Evolutionary conservation across 306 rosid genomes (phyloP).

Genomic region (Crataegus laevigata): DNA sequence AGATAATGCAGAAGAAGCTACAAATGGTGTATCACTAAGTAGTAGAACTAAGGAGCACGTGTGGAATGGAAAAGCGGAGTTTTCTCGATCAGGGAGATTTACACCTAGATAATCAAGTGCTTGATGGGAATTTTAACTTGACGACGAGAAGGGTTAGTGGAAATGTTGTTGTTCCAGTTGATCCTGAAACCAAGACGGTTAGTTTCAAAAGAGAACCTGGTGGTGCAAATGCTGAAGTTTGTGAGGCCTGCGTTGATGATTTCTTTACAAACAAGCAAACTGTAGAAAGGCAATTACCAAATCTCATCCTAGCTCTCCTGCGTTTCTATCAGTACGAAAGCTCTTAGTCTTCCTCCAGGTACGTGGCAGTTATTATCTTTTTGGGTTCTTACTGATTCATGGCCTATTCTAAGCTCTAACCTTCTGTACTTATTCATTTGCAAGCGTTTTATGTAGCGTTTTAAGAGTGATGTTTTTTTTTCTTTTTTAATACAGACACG

Average conservation of each 20-base stretch:
- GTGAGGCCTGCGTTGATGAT: constrained; percentile 49
- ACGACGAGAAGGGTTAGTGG: constrained; percentile 18
- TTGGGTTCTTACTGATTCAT: no score
- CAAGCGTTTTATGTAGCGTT: constrained; percentile 39
- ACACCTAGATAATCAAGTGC: constrained; percentile 29
- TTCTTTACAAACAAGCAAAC: constrained; percentile 50
- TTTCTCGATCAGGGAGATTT: constrained; percentile 29
- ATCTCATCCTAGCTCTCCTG: constrained; percentile 72
- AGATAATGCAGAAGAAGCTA: no score
- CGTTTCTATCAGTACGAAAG: constrained; percentile 84
- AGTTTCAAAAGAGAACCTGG: constrained; percentile 34
- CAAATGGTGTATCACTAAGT: constrained; percentile 3
- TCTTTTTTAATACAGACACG: constrained; percentile 80
- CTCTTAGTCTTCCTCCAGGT: constrained; percentile 97
- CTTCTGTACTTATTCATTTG: no score
- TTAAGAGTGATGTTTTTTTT: constrained; percentile 86
- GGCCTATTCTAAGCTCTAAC: no score
- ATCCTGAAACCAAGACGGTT: constrained; percentile 34
- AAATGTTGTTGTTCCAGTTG: constrained; percentile 29
- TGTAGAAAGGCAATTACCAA: constrained; percentile 62
- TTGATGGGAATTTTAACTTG: constrained; percentile 32
- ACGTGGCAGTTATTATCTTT: not conserved
- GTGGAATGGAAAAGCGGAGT: constrained; percentile 23
- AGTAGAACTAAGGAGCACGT: constrained; percentile 31
- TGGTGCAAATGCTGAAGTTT: constrained; percentile 36